Percentiles rank a stretch among this genome's conserved stretches.
phyloP scores from a whole-genome alignment of 345 rosid species.

The Geranium rotundifolium region DNA sequence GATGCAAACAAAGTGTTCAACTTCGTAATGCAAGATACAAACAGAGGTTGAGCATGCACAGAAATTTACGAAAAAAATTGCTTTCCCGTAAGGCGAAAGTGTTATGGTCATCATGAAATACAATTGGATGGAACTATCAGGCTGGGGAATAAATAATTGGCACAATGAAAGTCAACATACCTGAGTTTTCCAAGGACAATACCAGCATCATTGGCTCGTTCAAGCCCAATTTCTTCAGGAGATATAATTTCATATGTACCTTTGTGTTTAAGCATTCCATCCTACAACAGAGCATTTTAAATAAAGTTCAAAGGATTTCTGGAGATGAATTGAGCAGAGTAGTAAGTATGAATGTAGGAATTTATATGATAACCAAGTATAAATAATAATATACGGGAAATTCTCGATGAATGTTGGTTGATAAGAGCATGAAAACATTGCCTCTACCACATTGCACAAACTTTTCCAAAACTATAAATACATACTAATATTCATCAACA shows the following conservation, averaged over 20 bases:
- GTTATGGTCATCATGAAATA: neutral
- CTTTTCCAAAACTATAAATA: neutral
- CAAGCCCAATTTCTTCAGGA: conserved; percentile 88
- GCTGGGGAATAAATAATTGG: no score
- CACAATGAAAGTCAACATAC: conserved; percentile 19
- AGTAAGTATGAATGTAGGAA: no score
- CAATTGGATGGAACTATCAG: neutral
- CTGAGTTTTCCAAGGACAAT: conserved; percentile 94
- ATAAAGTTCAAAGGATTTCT: no score
- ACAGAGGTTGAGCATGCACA: no score
- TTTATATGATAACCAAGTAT: no score
- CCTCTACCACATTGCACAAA: no score
- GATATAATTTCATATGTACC: conserved; percentile 83
- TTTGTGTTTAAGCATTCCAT: conserved; percentile 93
- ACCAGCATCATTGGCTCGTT: conserved; percentile 72
- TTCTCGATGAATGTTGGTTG: no score
- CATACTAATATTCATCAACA: neutral
- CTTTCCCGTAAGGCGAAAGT: neutral
- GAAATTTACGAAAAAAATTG: neutral
- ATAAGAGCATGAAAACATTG: no score
- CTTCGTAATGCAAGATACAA: no score
- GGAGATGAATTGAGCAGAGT: no score
- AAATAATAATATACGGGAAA: no score
- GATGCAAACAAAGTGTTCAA: no score
- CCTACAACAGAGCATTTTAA: conserved; percentile 31